Base-by-base conservation (phyloP, 805 yeast species). In the Candida gorgasii region DNA sequence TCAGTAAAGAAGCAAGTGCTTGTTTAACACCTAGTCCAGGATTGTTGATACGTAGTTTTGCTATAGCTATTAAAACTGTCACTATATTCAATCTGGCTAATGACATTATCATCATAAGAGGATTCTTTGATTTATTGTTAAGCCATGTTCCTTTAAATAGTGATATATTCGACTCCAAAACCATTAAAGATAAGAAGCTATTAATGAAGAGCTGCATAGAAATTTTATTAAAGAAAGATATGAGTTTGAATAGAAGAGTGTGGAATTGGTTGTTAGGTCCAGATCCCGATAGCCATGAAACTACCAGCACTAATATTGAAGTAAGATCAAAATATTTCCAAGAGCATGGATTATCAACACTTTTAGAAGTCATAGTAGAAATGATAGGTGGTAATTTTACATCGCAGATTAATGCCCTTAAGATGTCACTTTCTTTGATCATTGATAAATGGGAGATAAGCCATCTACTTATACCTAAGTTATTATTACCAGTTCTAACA, bases 371-470 rank as follows among this genome's bases (percentile, higher is more conserved):
- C 0, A 58, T 93, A 9, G 59, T 78, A 27, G 69, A 69, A 5
- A 59, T 78, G 45, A 61, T 85, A 13, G 28, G 40, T 2, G 65
- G 73, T 40, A 41, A 53, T 5, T 53, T 49, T 27, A 62, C 49
- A 12, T 72, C 61, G 42, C 67, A 66, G 20, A 64, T 78, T 1
- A 75, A 71, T 16, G 81, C 86, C 0, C 80, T 80, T 53, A 78
- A 74, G 38, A 82, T 92, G 5, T 74, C 88, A 1, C 65, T 83
- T 13, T 55, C 69, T 3, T 79, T 93, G 0, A 72, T 90, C 3
- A 78, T 90, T 82, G 98, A 93, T 57, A 79, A 89, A 47, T 93
- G 98, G 98, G 99, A 93, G 61, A 82, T 93, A 31, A 95, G 97
- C 9, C 79, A 82, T 8, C 59, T 76, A 11, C 67, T 92, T 1